Conservation (phyloP, 306 rosid genomes). For the Luffa aegyptiaca region DNA sequence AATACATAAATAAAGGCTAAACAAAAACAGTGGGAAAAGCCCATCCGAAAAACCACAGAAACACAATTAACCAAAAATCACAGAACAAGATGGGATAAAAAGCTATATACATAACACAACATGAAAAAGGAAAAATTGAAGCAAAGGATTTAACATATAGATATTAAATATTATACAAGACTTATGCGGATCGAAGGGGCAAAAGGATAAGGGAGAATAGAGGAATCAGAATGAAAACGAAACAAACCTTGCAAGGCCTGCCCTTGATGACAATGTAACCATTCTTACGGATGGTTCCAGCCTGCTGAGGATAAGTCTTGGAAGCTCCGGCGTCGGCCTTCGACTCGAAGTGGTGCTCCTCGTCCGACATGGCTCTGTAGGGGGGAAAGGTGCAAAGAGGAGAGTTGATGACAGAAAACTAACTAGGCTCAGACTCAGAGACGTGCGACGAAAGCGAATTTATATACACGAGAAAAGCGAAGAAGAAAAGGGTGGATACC, state of each 20-base stretch:
- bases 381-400: neutral
- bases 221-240: neutral
- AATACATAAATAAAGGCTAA: neutral
- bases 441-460: neutral
- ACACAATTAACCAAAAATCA: neutral
- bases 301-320: constrained; percentile 92
- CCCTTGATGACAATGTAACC: constrained; percentile 82
- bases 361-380: constrained; percentile 67
- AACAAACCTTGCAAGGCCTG: constrained; percentile 89
- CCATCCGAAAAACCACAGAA: neutral
- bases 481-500: neutral
- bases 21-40: neutral
- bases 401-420: neutral
- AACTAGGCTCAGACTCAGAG: neutral
- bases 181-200: neutral
- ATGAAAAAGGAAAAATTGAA: neutral
- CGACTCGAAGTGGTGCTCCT: constrained; percentile 95
- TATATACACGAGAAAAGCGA: neutral
- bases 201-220: neutral
- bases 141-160: neutral
- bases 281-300: constrained; percentile 88
- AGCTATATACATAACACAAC: neutral
- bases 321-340: constrained; percentile 99
- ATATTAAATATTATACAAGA: neutral
- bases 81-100: neutral